Base-by-base conservation (phyloP, 2,329 filamentous ascomycete genomes). In the Pezicula rhizophila region DNA sequence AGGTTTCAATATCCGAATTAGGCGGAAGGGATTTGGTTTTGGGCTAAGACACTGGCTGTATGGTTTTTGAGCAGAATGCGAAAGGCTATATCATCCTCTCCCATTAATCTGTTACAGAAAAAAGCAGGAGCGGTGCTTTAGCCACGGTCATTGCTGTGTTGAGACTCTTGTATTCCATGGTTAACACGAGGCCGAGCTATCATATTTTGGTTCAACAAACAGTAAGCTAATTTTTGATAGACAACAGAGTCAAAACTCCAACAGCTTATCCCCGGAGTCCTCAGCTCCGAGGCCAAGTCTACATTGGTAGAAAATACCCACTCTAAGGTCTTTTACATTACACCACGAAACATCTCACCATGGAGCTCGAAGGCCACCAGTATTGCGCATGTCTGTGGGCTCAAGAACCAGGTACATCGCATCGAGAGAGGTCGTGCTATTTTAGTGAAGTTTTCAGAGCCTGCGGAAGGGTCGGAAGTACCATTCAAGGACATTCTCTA, bases 361-460 rank as follows among this genome's bases (percentile, higher is more conserved):
- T 99, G 93, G 93, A 96, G 90, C 70, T 96, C 91, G 49, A 91
- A 96, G 68, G 92, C 91, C 25, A 96, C 92, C 42, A 92, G 84
- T 65, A 96, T 97, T 66, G 87, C 92, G 47, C 84, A 93, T 57
- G 92, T 96, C 28, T 97, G 92, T 65, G 91, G 88, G 23, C 74
- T 97, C 51, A 80, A 83, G 58, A 72, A 78, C 38, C 69, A 80
- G 46, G 77, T 86, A 26, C 79, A 84, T 64, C 84, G 92, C 50
- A 87, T 97, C 57, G 93, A 99, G 71, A 82, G 90, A 58, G 93
- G 91, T 46, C 81, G 93, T 60, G 78, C 86, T 59, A 77, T 97
- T 53, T 84, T 83, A 58, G 76, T 86, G 60, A 75, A 72, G 56
- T 82, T 84, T 65, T 79, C 80, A 43, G 71, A 70, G 41, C 59